A percentile compares a stretch with the other conserved stretches of the same genome.
phyloP scores from a whole-genome alignment of 2,329 filamentous ascomycete species.

The Fusarium begoniae region DNA sequence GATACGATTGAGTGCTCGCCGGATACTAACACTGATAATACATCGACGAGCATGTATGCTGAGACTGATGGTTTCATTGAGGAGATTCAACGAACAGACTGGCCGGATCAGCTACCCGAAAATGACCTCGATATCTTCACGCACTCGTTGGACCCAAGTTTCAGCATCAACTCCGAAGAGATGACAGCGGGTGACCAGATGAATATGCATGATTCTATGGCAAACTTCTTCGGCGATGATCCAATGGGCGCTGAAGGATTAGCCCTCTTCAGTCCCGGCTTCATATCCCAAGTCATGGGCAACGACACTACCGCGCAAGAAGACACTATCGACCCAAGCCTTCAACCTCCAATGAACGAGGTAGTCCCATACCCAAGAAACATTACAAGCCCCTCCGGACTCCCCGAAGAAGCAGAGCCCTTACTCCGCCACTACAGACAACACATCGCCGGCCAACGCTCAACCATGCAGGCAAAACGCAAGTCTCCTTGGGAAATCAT shows the following conservation, averaged over 20 bases:
- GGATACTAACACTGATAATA: conserved; percentile 15
- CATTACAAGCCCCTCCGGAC: not conserved
- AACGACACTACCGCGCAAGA: not conserved
- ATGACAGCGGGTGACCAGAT: conserved; percentile 1
- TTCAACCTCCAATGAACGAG: not conserved
- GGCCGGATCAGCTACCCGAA: conserved; percentile 32
- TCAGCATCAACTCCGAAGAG: conserved; percentile 9
- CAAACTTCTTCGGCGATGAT: conserved; percentile 32
- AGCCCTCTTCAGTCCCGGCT: conserved; percentile 34
- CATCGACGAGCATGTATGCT: conserved; percentile 15
- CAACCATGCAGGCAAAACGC: conserved; percentile 41
- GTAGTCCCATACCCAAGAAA: not conserved
- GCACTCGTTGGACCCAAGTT: conserved; percentile 15
- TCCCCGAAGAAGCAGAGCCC: conserved; percentile 38
- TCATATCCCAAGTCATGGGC: conserved; percentile 36
- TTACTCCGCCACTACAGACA: conserved; percentile 45
- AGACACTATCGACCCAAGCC: not conserved
- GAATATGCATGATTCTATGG: conserved; percentile 20
- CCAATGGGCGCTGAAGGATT: conserved; percentile 34
- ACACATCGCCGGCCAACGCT: conserved; percentile 40
- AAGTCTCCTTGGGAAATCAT: conserved; percentile 57
- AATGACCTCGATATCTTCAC: conserved; percentile 36
- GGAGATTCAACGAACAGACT: conserved; percentile 34
- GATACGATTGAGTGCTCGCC: conserved; percentile 12
- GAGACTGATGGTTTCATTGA: conserved; percentile 33